Evolutionary conservation across 352 stramenopile species (phyloP).

Genomic region (Peronospora destructor): DNA sequence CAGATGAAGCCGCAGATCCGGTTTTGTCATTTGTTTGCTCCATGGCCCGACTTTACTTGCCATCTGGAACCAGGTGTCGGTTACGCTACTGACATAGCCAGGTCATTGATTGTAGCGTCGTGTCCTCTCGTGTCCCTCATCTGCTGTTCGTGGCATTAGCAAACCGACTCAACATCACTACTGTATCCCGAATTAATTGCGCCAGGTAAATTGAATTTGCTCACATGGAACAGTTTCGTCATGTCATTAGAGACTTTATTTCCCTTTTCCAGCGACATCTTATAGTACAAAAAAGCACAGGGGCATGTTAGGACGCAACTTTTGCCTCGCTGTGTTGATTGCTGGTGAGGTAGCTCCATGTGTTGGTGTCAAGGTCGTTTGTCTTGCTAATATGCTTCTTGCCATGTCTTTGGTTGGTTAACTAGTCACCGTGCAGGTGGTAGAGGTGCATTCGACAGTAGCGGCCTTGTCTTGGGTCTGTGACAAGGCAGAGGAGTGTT

Average conservation of each 20-base stretch:
- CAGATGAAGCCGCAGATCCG: not conserved
- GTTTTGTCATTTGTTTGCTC: not conserved
- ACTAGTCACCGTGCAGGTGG: conserved; percentile 23
- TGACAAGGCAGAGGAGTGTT: conserved; percentile 33
- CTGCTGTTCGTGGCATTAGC: conserved; percentile 6
- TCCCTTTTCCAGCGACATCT: not conserved
- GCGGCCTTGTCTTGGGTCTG: conserved; percentile 24
- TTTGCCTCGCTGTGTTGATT: conserved; percentile 24
- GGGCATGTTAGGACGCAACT: conserved; percentile 19
- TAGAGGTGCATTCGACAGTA: conserved; percentile 8
- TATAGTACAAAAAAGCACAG: too few relatives aligned
- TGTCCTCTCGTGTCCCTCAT: not conserved
- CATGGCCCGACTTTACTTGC: conserved; percentile 7
- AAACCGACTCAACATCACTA: conserved; percentile 6
- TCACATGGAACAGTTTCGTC: not conserved
- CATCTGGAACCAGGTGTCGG: conserved; percentile 3
- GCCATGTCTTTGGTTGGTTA: not conserved
- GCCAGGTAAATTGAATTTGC: not conserved
- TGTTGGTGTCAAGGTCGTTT: not conserved
- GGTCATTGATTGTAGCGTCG: conserved; percentile 5
- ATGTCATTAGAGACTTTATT: not conserved
- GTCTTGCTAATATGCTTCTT: not conserved
- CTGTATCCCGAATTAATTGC: not conserved
- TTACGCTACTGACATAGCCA: conserved; percentile 13
- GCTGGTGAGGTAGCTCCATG: conserved; percentile 11